These are phyloP conservation scores for Silene latifolia DNA, from an alignment of 148 eudicot genomes.

Conservation along the genomic window DNA sequence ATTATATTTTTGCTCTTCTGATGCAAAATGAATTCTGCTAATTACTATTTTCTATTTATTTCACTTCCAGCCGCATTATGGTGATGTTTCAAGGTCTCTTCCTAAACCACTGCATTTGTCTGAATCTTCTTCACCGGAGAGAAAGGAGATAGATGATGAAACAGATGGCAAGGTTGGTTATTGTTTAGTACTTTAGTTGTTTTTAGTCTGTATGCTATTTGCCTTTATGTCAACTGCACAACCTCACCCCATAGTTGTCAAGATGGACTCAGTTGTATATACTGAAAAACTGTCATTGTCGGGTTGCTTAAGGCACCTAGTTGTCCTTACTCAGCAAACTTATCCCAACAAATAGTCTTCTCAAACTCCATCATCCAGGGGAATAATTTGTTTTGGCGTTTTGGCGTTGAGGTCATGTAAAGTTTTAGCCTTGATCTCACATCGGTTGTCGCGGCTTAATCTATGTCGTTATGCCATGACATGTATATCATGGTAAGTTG, in stretches of 20 bases:
- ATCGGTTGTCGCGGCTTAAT: background rate
- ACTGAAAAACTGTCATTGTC: background rate
- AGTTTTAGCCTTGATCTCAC: background rate
- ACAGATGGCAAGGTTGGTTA: slow-evolving; percentile 54
- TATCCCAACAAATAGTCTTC: background rate
- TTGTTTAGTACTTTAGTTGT: background rate
- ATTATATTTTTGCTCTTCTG: too few species aligned
- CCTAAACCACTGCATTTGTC: slow-evolving; percentile 56
- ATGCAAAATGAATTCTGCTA: too few species aligned
- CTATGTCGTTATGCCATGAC: background rate
- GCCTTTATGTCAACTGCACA: background rate
- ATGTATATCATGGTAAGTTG: too few species aligned
- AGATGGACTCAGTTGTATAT: background rate
- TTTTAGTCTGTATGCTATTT: background rate
- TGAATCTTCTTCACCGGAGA: slow-evolving; percentile 34
- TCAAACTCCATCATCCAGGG: background rate
- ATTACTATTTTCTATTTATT: slow-evolving; percentile 6
- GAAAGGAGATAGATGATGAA: slow-evolving; percentile 33
- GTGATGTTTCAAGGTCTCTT: slow-evolving; percentile 51
- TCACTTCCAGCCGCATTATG: slow-evolving; percentile 43
- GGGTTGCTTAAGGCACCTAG: background rate
- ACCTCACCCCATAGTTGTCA: background rate
- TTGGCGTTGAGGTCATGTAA: background rate
- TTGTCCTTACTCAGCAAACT: background rate
- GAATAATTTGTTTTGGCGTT: background rate